Conservation (phyloP, 2,329 filamentous ascomycete species). For the Mycosphaerella sp. region DNA sequence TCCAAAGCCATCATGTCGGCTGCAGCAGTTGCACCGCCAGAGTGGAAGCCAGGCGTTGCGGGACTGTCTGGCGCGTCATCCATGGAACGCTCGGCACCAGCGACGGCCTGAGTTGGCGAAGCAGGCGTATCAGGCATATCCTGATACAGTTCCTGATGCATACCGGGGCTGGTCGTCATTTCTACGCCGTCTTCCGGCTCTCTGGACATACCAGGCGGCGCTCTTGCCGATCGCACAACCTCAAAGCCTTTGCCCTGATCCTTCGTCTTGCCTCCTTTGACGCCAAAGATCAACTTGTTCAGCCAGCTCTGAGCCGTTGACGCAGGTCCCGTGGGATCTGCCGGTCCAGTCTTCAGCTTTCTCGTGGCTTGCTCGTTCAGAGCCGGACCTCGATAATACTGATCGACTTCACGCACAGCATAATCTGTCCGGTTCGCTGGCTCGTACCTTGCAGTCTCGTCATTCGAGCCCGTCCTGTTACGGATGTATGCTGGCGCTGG, state of each 20-base stretch:
- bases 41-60: neutral
- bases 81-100: conserved; percentile 17
- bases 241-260: conserved; percentile 92
- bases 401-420: conserved; percentile 88
- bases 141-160: conserved; percentile 30
- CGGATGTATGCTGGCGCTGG: conserved; percentile 51
- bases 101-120: conserved; percentile 16
- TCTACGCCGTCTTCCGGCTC: conserved; percentile 47
- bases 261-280: conserved; percentile 68
- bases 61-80: conserved; percentile 14
- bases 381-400: conserved; percentile 90
- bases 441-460: conserved; percentile 29
- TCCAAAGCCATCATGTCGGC: conserved; percentile 10
- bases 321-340: conserved; percentile 86
- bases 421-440: conserved; percentile 60
- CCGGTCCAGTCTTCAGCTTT: conserved; percentile 85
- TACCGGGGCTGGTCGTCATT: conserved; percentile 30
- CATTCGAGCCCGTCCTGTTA: conserved; percentile 48
- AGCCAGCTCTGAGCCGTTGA: conserved; percentile 88
- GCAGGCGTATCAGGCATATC: conserved; percentile 24
- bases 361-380: conserved; percentile 73
- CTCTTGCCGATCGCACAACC: conserved; percentile 82
- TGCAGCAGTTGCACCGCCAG: neutral
- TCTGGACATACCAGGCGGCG: conserved; percentile 64
- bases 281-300: conserved; percentile 50